These are phyloP conservation scores for Epichloe typhina DNA, from an alignment of 2,329 filamentous ascomycete genomes.

Conservation along the genomic window DNA sequence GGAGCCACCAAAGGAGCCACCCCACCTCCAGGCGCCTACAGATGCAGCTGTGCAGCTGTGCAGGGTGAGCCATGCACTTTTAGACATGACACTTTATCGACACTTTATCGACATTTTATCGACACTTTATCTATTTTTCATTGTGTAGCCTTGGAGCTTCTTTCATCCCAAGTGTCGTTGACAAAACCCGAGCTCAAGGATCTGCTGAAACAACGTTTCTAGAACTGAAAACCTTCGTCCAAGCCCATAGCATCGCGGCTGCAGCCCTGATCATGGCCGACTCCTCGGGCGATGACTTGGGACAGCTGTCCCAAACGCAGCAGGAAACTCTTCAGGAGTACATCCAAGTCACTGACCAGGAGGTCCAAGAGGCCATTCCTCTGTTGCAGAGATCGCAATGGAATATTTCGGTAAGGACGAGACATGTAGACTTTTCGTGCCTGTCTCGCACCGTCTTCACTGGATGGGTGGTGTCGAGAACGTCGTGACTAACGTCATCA, in stretches of 20 bases:
- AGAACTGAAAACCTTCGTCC: neutral
- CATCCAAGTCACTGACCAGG: constrained; percentile 76
- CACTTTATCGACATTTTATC: too few relatives aligned
- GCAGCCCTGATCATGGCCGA: constrained; percentile 18
- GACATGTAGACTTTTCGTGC: neutral
- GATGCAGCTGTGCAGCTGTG: too few relatives aligned
- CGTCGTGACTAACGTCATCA: neutral
- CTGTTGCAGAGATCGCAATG: constrained; percentile 79
- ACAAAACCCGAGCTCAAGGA: neutral
- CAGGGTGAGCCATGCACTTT: too few relatives aligned
- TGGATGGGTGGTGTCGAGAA: neutral
- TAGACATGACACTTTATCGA: too few relatives aligned
- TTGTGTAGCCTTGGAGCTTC: neutral
- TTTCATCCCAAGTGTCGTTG: neutral
- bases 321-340: constrained; percentile 80
- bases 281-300: constrained; percentile 35
- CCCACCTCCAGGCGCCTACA: too few relatives aligned
- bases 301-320: constrained; percentile 62
- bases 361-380: constrained; percentile 60
- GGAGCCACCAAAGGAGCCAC: too few relatives aligned
- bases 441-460: too few relatives aligned
- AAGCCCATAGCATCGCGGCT: neutral
- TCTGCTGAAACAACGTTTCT: neutral
- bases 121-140: too few relatives aligned
- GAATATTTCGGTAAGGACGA: constrained; percentile 48